These are phyloP conservation scores for Plasmodium vivax DNA, from an alignment of 169 alveolate species.

Conservation along the genomic window DNA sequence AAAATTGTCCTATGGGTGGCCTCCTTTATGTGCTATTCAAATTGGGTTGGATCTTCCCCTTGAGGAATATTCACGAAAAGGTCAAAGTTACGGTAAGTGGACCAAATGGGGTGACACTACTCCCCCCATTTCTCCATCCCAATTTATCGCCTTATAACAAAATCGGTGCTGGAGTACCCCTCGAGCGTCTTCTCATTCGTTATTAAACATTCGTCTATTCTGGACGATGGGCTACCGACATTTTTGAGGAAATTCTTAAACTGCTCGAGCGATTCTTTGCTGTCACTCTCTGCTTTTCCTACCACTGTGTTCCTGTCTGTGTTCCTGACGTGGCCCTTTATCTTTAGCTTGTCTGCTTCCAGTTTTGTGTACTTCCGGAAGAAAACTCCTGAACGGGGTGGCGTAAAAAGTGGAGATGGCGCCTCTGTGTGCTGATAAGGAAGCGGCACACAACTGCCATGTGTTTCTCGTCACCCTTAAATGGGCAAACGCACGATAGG, in stretches of 20 bases:
- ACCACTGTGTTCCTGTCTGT: conserved; percentile 80
- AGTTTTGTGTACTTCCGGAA: conserved; percentile 82
- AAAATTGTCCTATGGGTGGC: neutral
- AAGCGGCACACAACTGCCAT: neutral
- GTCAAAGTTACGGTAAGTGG: neutral
- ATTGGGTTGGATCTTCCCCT: neutral
- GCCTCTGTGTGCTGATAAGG: neutral
- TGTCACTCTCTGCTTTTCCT: conserved; percentile 79
- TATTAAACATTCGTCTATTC: conserved; percentile 78
- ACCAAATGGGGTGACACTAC: neutral
- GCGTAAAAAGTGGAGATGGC: neutral
- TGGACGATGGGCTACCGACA: conserved; percentile 83
- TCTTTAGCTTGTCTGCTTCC: conserved; percentile 82
- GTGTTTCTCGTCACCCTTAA: neutral
- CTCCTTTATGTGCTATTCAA: neutral
- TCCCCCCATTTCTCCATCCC: neutral
- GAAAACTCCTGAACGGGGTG: conserved; percentile 78
- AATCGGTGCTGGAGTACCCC: conserved; percentile 13
- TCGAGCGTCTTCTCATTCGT: conserved; percentile 62
- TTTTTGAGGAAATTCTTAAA: conserved; percentile 78
- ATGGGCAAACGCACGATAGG: neutral
- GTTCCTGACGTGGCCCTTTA: conserved; percentile 82
- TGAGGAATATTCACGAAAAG: neutral
- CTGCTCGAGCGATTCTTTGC: conserved; percentile 63
- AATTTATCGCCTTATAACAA: conserved; percentile 23